Percentiles rank a stretch among this genome's conserved stretches.
Conservation (phyloP, 2,329 filamentous ascomycete genomes). For the Rhinocladiella mackenziei region DNA sequence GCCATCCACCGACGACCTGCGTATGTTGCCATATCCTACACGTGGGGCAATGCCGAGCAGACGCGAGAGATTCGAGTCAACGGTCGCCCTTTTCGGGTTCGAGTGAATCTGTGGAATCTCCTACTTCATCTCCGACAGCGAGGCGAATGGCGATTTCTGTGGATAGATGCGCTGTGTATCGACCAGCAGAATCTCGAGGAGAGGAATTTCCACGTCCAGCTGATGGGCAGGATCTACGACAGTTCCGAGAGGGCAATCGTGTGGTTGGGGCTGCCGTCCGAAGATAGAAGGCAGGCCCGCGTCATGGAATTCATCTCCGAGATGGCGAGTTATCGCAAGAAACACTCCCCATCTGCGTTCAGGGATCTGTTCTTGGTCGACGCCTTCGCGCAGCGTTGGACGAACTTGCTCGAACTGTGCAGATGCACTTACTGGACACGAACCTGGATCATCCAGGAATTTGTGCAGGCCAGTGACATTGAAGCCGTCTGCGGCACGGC, state of each 20-base stretch:
- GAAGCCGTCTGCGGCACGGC: slow-evolving; percentile 33
- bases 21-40: slow-evolving; percentile 29
- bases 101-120: slow-evolving; percentile 24
- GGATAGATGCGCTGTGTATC: slow-evolving; percentile 29
- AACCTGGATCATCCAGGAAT: slow-evolving; percentile 31
- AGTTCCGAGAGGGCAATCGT: slow-evolving; percentile 22
- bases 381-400: slow-evolving; percentile 9
- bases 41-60: slow-evolving; percentile 23
- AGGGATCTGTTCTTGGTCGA: slow-evolving; percentile 6
- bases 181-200: slow-evolving; percentile 28
- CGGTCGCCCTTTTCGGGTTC: slow-evolving; percentile 22
- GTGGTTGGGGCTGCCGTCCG: slow-evolving; percentile 30
- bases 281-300: slow-evolving; percentile 24
- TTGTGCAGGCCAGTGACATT: slow-evolving; percentile 24
- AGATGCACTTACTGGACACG: slow-evolving; percentile 28
- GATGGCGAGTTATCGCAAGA: slow-evolving; percentile 13
- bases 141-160: slow-evolving; percentile 22
- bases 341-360: background rate
- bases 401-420: slow-evolving; percentile 23
- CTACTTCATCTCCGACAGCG: slow-evolving; percentile 24
- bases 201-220: slow-evolving; percentile 28
- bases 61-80: slow-evolving; percentile 24
- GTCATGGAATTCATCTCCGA: slow-evolving; percentile 26
- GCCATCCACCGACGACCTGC: slow-evolving; percentile 20
- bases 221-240: slow-evolving; percentile 28